Conservation (phyloP, 2,329 filamentous ascomycete species). For the Penicillium frequentans region DNA sequence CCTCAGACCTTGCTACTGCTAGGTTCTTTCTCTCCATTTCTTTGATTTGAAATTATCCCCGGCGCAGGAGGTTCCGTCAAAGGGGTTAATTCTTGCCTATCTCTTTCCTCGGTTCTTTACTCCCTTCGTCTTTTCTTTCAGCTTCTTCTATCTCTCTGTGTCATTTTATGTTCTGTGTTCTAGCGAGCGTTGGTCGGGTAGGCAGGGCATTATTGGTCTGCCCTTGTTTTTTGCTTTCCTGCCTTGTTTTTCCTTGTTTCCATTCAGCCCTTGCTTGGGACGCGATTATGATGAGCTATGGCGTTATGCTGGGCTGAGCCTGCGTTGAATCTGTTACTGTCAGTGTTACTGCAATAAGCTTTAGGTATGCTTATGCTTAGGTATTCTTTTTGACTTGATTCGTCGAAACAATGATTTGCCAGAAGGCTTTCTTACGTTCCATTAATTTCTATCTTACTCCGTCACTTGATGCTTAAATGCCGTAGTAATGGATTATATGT, state of each 20-base stretch:
- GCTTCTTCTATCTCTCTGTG: not conserved
- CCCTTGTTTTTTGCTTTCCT: not conserved
- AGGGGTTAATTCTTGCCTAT: not conserved
- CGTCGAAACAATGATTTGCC: conserved; percentile 1
- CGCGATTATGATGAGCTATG: conserved; percentile 15
- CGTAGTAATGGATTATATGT: no score
- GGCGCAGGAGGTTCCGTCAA: not conserved
- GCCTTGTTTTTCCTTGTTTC: not conserved
- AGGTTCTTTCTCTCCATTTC: not conserved
- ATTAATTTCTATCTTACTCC: not conserved
- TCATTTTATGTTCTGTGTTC: not conserved
- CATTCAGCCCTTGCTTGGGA: conserved; percentile 4
- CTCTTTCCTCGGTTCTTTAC: not conserved
- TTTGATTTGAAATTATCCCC: not conserved
- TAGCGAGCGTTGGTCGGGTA: conserved; percentile 2
- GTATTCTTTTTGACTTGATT: not conserved
- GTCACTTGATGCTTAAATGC: not conserved
- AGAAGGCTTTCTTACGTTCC: not conserved
- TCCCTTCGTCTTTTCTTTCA: not conserved
- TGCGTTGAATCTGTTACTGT: not conserved
- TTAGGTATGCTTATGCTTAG: not conserved
- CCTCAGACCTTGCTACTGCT: not conserved
- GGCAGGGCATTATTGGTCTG: not conserved
- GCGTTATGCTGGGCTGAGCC: conserved; percentile 11
- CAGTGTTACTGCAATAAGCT: not conserved